Conservation (phyloP, 2,329 filamentous ascomycete species). For the Ramularia endophylla region DNA sequence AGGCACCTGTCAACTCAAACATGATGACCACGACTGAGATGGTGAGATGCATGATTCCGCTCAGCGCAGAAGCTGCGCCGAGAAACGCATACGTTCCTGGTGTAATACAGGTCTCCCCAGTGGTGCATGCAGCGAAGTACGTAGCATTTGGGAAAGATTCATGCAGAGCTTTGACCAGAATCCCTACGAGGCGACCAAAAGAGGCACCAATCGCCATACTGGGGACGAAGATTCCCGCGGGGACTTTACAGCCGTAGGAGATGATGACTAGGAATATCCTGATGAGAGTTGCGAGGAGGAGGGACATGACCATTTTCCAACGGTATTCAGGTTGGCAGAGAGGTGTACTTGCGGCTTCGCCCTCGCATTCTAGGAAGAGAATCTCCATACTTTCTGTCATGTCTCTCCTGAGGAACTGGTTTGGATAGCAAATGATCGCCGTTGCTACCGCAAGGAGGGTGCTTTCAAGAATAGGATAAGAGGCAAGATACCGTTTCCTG, state of each 20-base stretch:
- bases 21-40: constrained; percentile 98
- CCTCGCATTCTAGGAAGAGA: constrained; percentile 88
- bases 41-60: constrained; percentile 97
- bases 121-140: constrained; percentile 84
- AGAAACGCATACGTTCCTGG: constrained; percentile 96
- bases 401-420: constrained; percentile 90
- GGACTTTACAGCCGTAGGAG: constrained; percentile 96
- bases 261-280: constrained; percentile 84
- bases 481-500: constrained; percentile 81
- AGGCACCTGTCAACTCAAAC: constrained; percentile 96
- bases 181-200: constrained; percentile 90
- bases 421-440: constrained; percentile 92
- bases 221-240: constrained; percentile 94
- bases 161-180: constrained; percentile 83
- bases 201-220: constrained; percentile 96
- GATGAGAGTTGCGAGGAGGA: constrained; percentile 73
- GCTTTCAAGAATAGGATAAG: constrained; percentile 81
- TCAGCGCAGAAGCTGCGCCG: constrained; percentile 83
- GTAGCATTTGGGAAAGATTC: constrained; percentile 73
- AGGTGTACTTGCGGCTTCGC: constrained; percentile 78
- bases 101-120: constrained; percentile 92
- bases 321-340: constrained; percentile 76
- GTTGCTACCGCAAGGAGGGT: constrained; percentile 77
- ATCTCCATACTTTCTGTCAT: constrained; percentile 99
- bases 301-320: constrained; percentile 69